phyloP scores from a whole-genome alignment of 192 early-diverging fungal species.

The Coemansia sp. region DNA sequence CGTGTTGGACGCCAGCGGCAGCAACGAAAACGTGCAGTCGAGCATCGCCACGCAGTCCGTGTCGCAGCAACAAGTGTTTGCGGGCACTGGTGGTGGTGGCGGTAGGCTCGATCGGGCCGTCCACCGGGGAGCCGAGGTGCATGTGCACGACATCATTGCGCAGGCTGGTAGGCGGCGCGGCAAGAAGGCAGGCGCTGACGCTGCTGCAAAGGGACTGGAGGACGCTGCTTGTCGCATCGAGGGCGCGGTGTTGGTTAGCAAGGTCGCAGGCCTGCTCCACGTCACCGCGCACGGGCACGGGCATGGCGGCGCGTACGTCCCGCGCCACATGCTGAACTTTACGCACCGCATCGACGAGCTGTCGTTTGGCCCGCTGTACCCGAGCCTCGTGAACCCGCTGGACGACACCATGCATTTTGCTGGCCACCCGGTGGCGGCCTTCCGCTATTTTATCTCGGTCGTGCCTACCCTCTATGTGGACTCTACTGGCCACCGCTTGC shows the following conservation, averaged over 20 bases:
- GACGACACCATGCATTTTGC: constrained; percentile 78
- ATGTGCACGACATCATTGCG: constrained; percentile 46
- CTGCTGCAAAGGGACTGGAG: constrained; percentile 15
- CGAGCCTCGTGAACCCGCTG: constrained; percentile 84
- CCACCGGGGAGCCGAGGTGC: constrained; percentile 9
- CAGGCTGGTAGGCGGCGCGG: constrained; percentile 12
- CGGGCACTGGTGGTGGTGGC: background rate
- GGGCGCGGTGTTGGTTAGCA: constrained; percentile 77
- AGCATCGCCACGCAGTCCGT: constrained; percentile 7
- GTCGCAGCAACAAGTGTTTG: background rate
- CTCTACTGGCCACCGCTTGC: constrained; percentile 54
- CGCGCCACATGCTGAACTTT: constrained; percentile 80
- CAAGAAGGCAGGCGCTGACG: background rate
- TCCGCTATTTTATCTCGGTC: constrained; percentile 88
- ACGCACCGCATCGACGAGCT: constrained; percentile 92
- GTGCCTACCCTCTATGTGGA: constrained; percentile 84
- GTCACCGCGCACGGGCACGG: constrained; percentile 91
- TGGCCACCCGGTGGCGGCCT: constrained; percentile 64
- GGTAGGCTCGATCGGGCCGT: background rate
- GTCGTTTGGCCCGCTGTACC: constrained; percentile 88
- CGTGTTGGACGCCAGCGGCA: constrained; percentile 46
- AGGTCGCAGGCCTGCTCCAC: constrained; percentile 87
- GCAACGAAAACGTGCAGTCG: constrained; percentile 9
- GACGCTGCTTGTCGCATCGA: constrained; percentile 73
- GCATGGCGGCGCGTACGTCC: constrained; percentile 69